phyloP scores from a whole-genome alignment of 805 yeast genomes.

The Lipomyces yamanashiensis region DNA sequence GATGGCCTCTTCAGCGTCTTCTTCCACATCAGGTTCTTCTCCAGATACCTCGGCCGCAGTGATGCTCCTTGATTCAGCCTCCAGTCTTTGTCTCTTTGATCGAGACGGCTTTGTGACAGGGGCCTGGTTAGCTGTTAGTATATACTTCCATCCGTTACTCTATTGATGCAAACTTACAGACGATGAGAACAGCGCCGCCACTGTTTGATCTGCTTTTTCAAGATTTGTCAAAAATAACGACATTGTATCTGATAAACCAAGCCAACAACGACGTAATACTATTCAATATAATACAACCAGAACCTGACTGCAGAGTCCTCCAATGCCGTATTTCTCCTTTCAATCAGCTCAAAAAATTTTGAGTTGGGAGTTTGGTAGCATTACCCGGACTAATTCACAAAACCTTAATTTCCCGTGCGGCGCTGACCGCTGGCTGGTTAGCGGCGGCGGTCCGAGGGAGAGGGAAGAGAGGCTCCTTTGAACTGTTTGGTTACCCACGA shows the following conservation, averaged over 20 bases:
- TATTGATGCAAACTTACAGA: slow-evolving; percentile 18
- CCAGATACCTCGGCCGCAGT: slow-evolving; percentile 8
- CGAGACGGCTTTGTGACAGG: slow-evolving; percentile 23
- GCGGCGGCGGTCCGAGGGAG: not conserved
- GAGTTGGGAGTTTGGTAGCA: slow-evolving; percentile 4
- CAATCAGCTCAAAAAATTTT: not conserved
- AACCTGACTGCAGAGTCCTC: not conserved
- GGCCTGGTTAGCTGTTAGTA: slow-evolving; percentile 1
- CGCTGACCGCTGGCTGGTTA: not conserved
- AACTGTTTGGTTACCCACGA: no score
- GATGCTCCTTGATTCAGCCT: not conserved
- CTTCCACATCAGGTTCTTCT: slow-evolving; percentile 12
- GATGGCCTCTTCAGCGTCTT: slow-evolving; percentile 18
- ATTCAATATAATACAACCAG: not conserved
- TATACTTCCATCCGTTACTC: not conserved
- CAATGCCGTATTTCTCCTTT: not conserved
- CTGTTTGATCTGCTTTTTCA: slow-evolving; percentile 15
- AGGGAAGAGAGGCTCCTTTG: not conserved
- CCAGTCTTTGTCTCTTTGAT: slow-evolving; percentile 18
- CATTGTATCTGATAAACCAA: not conserved
- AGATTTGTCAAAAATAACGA: slow-evolving; percentile 18
- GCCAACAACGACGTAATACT: not conserved
- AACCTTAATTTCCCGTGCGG: slow-evolving; percentile 1
- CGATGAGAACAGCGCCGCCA: slow-evolving; percentile 22
- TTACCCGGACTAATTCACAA: not conserved